Evolutionary conservation across 352 stramenopile species (phyloP).

Genomic region (Aphanomyces euteiches): DNA sequence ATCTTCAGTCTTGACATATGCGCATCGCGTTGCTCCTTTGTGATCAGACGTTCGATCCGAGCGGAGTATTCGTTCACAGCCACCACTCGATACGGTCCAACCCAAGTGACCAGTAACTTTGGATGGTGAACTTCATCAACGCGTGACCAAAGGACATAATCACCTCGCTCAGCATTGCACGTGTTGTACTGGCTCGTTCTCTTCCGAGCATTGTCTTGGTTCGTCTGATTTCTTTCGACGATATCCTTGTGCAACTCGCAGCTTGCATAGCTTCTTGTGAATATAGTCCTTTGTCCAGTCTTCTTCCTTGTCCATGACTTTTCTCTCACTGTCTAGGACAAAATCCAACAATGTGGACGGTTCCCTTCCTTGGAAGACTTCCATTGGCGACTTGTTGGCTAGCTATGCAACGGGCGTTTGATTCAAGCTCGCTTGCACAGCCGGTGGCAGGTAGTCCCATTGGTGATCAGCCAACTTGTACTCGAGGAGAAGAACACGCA

Average conservation of each 20-base stretch:
- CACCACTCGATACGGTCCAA: neutral
- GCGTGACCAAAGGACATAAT: neutral
- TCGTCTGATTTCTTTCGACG: neutral
- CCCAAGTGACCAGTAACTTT: neutral
- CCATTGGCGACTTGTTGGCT: neutral
- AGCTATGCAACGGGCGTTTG: neutral
- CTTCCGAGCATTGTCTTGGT: neutral
- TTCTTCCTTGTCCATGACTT: neutral
- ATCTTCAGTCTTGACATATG: slow-evolving; percentile 11
- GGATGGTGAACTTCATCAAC: slow-evolving; percentile 2
- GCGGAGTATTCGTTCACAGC: neutral
- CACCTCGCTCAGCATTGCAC: neutral
- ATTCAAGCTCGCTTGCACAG: neutral
- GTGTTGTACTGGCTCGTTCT: neutral
- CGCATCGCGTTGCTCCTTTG: neutral
- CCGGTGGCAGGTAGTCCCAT: neutral
- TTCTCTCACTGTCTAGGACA: neutral
- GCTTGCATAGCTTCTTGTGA: neutral
- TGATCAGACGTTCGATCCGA: neutral
- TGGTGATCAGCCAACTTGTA: too few species aligned
- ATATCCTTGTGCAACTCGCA: neutral
- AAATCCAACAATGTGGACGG: neutral
- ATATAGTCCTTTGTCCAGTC: neutral
- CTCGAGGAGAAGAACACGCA: too few species aligned
- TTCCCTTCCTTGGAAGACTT: neutral